These are phyloP conservation scores for Backusella sp. DNA, from an alignment of 192 early-diverging fungal genomes.

Conservation along the genomic window DNA sequence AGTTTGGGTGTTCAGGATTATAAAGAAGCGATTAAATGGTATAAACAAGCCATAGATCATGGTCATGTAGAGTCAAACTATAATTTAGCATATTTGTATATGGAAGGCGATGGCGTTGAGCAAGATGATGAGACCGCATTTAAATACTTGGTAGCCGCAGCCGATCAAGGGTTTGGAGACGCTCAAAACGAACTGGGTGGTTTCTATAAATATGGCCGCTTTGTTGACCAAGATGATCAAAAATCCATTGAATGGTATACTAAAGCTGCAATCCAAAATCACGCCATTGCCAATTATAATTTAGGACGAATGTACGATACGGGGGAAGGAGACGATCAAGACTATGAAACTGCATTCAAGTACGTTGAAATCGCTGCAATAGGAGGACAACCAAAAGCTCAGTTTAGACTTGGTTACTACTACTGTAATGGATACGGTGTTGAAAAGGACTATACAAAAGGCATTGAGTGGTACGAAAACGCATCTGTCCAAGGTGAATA, in stretches of 20 bases:
- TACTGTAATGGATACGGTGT: neutral
- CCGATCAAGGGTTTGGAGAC: neutral
- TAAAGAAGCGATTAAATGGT: neutral
- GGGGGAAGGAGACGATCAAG: neutral
- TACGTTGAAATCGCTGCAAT: slow-evolving; percentile 33
- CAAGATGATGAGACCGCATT: neutral
- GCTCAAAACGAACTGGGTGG: neutral
- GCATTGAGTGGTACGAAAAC: neutral
- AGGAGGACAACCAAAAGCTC: slow-evolving; percentile 20
- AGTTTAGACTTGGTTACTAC: slow-evolving; percentile 11
- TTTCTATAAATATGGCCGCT: neutral
- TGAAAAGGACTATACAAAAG: neutral
- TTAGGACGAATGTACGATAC: neutral
- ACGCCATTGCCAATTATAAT: neutral
- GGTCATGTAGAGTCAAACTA: neutral
- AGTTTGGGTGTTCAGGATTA: too few relatives aligned
- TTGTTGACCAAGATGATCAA: neutral
- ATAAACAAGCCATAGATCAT: neutral
- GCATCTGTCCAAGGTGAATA: neutral
- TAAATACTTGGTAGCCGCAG: neutral
- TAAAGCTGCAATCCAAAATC: neutral
- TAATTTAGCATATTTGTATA: neutral
- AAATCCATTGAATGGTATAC: neutral
- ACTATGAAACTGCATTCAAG: neutral
- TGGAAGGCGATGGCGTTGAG: neutral